Evolutionary conservation across 441 rosid species (phyloP).

Genomic region (Populus trichocarpa): DNA sequence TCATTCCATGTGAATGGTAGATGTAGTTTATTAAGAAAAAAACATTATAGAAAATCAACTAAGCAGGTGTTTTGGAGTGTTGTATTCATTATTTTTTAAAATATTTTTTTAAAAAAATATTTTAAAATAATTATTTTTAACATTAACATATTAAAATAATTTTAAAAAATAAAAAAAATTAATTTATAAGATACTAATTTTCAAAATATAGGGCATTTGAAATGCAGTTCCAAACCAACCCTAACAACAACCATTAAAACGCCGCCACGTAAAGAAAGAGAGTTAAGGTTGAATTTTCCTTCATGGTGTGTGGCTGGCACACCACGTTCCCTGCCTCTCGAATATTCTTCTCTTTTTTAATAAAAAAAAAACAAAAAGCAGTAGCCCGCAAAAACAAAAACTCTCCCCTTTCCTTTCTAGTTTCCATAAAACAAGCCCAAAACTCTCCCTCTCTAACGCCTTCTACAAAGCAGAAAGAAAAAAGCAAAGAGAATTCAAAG

Average conservation of each 20-base stretch:
- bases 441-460: conserved; percentile 28
- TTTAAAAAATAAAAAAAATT: too few relatives aligned
- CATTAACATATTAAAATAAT: too few relatives aligned
- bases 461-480: background rate
- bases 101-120: too few relatives aligned
- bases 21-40: background rate
- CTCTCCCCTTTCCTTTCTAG: background rate
- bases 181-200: too few relatives aligned
- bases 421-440: background rate
- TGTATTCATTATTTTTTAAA: too few relatives aligned
- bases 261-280: background rate
- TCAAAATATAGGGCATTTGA: too few relatives aligned
- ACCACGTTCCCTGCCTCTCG: background rate
- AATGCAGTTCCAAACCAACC: too few relatives aligned
- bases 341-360: background rate
- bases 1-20: too few relatives aligned
- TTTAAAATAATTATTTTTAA: too few relatives aligned
- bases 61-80: too few relatives aligned
- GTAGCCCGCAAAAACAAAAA: background rate
- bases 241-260: background rate
- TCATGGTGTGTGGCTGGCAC: background rate
- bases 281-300: background rate
- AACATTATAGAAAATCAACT: too few relatives aligned
- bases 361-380: too few relatives aligned
- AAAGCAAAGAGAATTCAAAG: background rate